Conservation (phyloP, 1,139 yeast genomes). For the Casaregolazyma lundiana region DNA sequence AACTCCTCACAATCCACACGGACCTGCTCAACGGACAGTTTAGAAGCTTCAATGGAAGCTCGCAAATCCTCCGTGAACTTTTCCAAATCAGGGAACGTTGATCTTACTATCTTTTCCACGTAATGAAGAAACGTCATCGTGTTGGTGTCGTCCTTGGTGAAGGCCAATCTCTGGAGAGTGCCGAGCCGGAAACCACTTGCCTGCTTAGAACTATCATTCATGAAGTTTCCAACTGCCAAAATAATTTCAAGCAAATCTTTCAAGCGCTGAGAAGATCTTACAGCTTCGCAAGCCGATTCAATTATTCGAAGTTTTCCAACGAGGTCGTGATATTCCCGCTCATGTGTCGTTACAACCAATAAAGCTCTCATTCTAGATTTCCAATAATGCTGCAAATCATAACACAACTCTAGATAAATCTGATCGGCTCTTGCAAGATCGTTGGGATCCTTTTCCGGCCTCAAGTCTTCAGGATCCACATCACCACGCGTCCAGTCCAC, state of each 20-base stretch:
- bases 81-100: slow-evolving; percentile 71
- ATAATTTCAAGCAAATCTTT: slow-evolving; percentile 68
- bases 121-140: slow-evolving; percentile 81
- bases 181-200: slow-evolving; percentile 83
- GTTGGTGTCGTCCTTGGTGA: slow-evolving; percentile 79
- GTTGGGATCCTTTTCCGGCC: slow-evolving; percentile 54
- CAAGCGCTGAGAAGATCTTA: slow-evolving; percentile 61
- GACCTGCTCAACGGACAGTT: slow-evolving; percentile 69
- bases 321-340: slow-evolving; percentile 69
- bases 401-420: slow-evolving; percentile 70
- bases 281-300: slow-evolving; percentile 60
- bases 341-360: slow-evolving; percentile 60
- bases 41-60: slow-evolving; percentile 58
- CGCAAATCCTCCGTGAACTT: slow-evolving; percentile 72
- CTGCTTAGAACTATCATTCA: slow-evolving; percentile 79
- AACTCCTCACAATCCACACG: slow-evolving; percentile 67
- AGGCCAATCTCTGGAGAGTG: slow-evolving; percentile 74
- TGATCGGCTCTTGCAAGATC: slow-evolving; percentile 79
- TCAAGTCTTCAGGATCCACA: slow-evolving; percentile 26
- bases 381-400: slow-evolving; percentile 81
- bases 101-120: slow-evolving; percentile 73
- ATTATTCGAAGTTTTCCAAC: slow-evolving; percentile 56
- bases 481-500: slow-evolving; percentile 42
- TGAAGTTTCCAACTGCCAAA: slow-evolving; percentile 82
- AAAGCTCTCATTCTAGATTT: slow-evolving; percentile 76